A percentile compares a stretch with the other conserved stretches of the same genome.
These are phyloP conservation scores for Setaria viridis DNA, from an alignment of 202 grass and related monocot species.

Conservation along the genomic window DNA sequence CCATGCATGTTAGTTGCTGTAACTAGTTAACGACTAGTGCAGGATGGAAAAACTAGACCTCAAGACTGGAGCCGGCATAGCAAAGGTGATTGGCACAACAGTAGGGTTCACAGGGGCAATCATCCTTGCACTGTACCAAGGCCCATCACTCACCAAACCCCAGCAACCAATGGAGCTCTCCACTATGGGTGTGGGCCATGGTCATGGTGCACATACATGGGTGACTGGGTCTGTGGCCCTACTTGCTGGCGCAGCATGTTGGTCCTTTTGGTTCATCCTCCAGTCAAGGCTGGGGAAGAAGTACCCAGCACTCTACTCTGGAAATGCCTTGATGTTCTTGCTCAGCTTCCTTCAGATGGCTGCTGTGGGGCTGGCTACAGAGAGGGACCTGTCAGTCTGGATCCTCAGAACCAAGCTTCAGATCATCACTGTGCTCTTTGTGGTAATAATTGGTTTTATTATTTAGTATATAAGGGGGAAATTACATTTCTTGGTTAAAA, in stretches of 20 bases:
- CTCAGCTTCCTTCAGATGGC: slow-evolving; percentile 67
- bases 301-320: slow-evolving; percentile 67
- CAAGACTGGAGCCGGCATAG: slow-evolving; percentile 58
- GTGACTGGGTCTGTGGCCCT: slow-evolving; percentile 59
- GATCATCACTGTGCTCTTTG: slow-evolving; percentile 62
- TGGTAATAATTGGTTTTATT: slow-evolving; percentile 23
- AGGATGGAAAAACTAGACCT: slow-evolving; percentile 67
- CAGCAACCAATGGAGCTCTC: not conserved
- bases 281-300: slow-evolving; percentile 66
- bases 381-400: slow-evolving; percentile 56
- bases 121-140: slow-evolving; percentile 69
- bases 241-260: slow-evolving; percentile 54
- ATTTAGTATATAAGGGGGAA: too few relatives aligned
- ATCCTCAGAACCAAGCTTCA: slow-evolving; percentile 51
- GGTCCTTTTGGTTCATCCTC: slow-evolving; percentile 72
- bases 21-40: not conserved
- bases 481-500: too few relatives aligned
- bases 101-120: slow-evolving; percentile 62
- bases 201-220: slow-evolving; percentile 50
- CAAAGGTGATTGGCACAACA: slow-evolving; percentile 61
- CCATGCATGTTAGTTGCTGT: too few relatives aligned
- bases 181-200: not conserved
- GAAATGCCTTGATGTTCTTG: slow-evolving; percentile 61
- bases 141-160: slow-evolving; percentile 39
- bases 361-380: slow-evolving; percentile 40